phyloP scores from a whole-genome alignment of 805 yeast species.

The Teunomyces tritomae region DNA sequence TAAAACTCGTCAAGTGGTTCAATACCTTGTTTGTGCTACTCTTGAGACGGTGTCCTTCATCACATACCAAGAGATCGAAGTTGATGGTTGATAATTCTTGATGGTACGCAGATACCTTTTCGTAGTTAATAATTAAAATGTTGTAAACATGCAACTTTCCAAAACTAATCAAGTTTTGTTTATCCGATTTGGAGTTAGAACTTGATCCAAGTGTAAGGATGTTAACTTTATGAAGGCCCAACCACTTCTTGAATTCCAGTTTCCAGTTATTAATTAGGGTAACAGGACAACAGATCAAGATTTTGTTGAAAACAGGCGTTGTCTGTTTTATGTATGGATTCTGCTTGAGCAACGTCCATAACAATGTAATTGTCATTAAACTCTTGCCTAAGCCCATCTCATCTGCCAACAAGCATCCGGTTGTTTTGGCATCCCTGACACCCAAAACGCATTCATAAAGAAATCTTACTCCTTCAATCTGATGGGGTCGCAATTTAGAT shows the following conservation, averaged over 20 bases:
- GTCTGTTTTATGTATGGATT: conserved; percentile 38
- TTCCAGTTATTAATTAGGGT: conserved; percentile 87
- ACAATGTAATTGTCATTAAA: conserved; percentile 73
- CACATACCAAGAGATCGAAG: conserved; percentile 79
- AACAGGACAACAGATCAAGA: conserved; percentile 87
- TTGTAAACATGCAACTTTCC: conserved; percentile 72
- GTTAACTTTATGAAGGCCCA: conserved; percentile 61
- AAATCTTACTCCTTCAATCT: conserved; percentile 77
- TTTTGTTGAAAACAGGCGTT: conserved; percentile 49
- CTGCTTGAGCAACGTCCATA: conserved; percentile 80
- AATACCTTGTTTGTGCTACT: conserved; percentile 69
- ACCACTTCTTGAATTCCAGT: conserved; percentile 86
- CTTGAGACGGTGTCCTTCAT: conserved; percentile 92
- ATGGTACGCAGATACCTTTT: conserved; percentile 59
- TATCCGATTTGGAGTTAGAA: conserved; percentile 52
- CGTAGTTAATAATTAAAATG: conserved; percentile 85
- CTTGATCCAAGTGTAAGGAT: conserved; percentile 58
- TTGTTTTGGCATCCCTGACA: conserved; percentile 43
- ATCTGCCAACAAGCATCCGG: conserved; percentile 87
- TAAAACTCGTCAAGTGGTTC: conserved; percentile 55
- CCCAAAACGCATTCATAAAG: conserved; percentile 84
- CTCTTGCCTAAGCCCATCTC: conserved; percentile 96
- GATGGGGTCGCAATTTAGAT: conserved; percentile 72
- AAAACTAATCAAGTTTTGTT: conserved; percentile 56
- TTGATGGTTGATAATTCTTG: conserved; percentile 46